Percentiles rank a stretch among this genome's conserved stretches.
These are phyloP conservation scores for Apiotrichum sp. DNA, from an alignment of 1,284 basidiomycete genomes.

Conservation along the genomic window DNA sequence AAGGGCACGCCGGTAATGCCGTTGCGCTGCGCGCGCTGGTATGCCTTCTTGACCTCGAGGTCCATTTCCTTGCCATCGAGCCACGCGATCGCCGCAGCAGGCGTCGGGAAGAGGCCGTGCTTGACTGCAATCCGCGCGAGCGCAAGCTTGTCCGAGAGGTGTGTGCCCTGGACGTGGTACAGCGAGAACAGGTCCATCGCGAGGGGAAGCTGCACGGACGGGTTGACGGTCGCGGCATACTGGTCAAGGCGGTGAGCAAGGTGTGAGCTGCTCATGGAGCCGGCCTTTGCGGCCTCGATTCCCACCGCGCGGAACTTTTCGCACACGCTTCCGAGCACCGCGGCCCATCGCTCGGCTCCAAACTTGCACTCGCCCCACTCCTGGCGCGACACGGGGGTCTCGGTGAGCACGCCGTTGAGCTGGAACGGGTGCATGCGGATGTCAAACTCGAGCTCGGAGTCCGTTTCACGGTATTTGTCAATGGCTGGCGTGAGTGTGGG, in stretches of 20 bases:
- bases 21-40: constrained; percentile 30
- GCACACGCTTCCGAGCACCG: constrained; percentile 30
- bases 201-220: constrained; percentile 36
- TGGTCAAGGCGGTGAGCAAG: constrained; percentile 44
- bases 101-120: constrained; percentile 38
- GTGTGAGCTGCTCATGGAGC: constrained; percentile 41
- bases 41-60: constrained; percentile 36
- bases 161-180: constrained; percentile 45
- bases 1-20: constrained; percentile 51
- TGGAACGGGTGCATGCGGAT: constrained; percentile 44
- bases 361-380: constrained; percentile 40
- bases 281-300: constrained; percentile 39
- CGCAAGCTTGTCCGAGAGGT: constrained; percentile 36
- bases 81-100: constrained; percentile 31
- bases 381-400: constrained; percentile 26
- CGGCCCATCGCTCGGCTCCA: constrained; percentile 34
- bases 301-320: constrained; percentile 41
- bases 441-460: constrained; percentile 23
- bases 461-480: constrained; percentile 19
- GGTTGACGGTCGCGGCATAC: constrained; percentile 33
- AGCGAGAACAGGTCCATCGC: constrained; percentile 37
- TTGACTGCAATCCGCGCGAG: constrained; percentile 41
- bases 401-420: constrained; percentile 32
- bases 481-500: constrained; percentile 14
- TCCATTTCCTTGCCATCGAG: constrained; percentile 33